Conservation (phyloP, 345 rosid genomes). For the Citrus sp. region DNA sequence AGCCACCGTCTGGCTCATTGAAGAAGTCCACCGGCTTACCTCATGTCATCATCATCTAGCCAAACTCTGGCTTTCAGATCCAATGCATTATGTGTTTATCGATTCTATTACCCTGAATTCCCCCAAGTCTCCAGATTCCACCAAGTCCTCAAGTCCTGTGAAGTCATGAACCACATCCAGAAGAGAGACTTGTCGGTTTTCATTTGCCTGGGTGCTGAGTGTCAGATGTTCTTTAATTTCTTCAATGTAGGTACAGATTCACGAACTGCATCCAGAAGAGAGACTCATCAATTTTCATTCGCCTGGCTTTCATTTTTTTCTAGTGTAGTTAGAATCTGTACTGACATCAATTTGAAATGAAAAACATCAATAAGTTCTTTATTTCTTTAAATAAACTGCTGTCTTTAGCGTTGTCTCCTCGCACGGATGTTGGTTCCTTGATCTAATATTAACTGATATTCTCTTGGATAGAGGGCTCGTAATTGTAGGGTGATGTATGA, state of each 20-base stretch:
- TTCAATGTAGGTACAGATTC: background rate
- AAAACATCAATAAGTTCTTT: background rate
- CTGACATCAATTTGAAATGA: background rate
- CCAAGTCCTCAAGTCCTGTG: background rate
- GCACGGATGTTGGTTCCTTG: background rate
- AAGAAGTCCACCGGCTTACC: conserved; percentile 68
- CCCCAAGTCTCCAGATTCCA: background rate
- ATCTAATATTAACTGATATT: background rate
- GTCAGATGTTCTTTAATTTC: conserved; percentile 1
- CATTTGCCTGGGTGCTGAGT: background rate
- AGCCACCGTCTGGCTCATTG: conserved; percentile 81
- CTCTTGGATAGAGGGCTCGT: background rate
- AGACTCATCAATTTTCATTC: background rate
- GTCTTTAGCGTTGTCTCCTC: background rate
- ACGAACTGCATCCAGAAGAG: no score
- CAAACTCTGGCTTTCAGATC: conserved; percentile 63
- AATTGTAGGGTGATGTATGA: conserved; percentile 6
- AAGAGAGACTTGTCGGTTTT: background rate
- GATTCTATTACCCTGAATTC: conserved; percentile 54
- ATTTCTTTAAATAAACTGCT: background rate
- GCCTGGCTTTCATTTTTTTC: background rate
- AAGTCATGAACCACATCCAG: conserved; percentile 7
- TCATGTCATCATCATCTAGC: conserved; percentile 61
- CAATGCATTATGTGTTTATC: conserved; percentile 47
- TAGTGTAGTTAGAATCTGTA: background rate